These are phyloP conservation scores for Tripterygium wilfordii DNA, from an alignment of 177 flowering plant genomes.

Conservation along the genomic window DNA sequence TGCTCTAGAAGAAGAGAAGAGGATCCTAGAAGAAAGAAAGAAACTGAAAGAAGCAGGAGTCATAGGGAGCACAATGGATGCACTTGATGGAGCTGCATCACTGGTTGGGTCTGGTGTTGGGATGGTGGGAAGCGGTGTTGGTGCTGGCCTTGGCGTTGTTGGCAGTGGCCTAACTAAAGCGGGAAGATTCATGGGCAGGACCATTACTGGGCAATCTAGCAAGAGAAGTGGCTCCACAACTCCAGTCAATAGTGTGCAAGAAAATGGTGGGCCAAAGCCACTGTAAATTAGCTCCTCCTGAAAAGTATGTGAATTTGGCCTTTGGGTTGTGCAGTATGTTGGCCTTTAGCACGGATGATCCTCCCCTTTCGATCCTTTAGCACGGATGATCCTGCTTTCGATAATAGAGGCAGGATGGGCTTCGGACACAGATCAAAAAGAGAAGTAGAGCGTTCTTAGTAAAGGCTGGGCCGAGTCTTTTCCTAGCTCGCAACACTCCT, in stretches of 20 bases:
- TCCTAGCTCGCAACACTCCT: too few relatives aligned
- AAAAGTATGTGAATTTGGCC: conserved; percentile 3
- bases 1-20: conserved; percentile 89
- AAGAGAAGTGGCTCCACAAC: conserved; percentile 62
- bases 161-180: conserved; percentile 88
- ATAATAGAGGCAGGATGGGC: too few relatives aligned
- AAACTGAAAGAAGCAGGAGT: conserved; percentile 77
- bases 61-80: conserved; percentile 98
- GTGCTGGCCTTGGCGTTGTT: too few relatives aligned
- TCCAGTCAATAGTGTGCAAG: conserved; percentile 43
- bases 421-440: too few relatives aligned
- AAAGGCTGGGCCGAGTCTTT: too few relatives aligned
- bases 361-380: too few relatives aligned
- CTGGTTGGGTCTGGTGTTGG: conserved; percentile 55
- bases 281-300: conserved; percentile 5
- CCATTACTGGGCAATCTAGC: conserved; percentile 63
- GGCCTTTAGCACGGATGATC: too few relatives aligned
- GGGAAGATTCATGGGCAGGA: conserved; percentile 89
- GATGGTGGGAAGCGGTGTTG: conserved; percentile 36
- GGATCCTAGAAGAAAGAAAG: conserved; percentile 67
- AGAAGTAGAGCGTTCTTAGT: too few relatives aligned
- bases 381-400: too few relatives aligned
- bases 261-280: conserved; percentile 71
- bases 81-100: conserved; percentile 65
- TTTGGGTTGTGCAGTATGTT: neutral